Evolutionary conservation across 345 rosid species (phyloP), one percentile per base, ranked within the genome.

Genomic region (Aegle marmelos): DNA sequence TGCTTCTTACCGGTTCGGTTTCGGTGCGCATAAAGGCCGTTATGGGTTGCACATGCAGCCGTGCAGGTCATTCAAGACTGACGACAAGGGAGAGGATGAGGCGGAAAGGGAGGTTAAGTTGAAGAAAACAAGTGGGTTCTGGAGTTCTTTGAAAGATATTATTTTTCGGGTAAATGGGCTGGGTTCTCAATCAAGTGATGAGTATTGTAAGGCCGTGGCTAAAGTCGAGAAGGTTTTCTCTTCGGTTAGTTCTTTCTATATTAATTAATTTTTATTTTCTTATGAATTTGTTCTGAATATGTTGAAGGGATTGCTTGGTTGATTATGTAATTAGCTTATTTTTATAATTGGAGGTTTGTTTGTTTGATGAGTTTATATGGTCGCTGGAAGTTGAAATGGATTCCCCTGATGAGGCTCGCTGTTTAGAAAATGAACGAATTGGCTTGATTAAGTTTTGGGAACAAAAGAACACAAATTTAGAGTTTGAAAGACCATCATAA

Each of bases 141-240:
- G 82, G 86, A 62, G 27, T 65, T 78, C 82, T 37, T 76, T 89
- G 28, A 90, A 82, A 82, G 80, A 82, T 77, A 77, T 86, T 77
- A 39, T 82, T 73, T 76, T 78, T 48, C 87, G 83, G 74, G 36
- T 76, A 76, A 78, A 80, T 58, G 83, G 80, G 34, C 70, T 82
- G 24, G 83, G 83, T 77, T 76, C 87, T 22, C 81, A 80, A 70
- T 85, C 92, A 37, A 81, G 70, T 4, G 90, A 89, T 69, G 92
- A 91, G 41, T 76, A 81, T 56, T 72, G 62, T 56, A 76, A 80
- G 68, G 86, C 86, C 31, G 70, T 88, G 79, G 88, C 83, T 73
- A 89, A 87, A 59, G 63, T 91, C 74, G 97, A 93, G 84, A 82
- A 78, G 73, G 82, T 88, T 78, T 89, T 88, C 81, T 86, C 90